Percentiles rank a stretch among this genome's conserved stretches.
Evolutionary conservation across 1,284 basidiomycete genomes (phyloP).

Genomic region (Puccinia triticina): DNA sequence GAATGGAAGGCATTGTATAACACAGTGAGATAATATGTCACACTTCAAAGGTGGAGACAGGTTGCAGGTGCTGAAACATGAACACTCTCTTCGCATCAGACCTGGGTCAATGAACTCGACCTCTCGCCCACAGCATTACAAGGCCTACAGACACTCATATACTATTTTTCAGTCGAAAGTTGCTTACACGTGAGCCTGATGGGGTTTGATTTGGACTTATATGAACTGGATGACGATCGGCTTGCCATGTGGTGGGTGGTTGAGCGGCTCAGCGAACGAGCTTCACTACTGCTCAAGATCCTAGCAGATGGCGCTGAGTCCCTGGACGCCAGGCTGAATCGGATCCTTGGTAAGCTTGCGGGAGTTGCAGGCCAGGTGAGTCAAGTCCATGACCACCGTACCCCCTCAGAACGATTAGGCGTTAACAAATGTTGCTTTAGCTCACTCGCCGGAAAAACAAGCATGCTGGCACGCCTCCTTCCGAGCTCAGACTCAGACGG

Average conservation of each 20-base stretch:
- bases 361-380: constrained; percentile 28
- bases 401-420: not conserved
- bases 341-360: constrained; percentile 35
- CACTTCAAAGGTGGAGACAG: not conserved
- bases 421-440: constrained; percentile 1
- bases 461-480: not conserved
- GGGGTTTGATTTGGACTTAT: constrained; percentile 47
- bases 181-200: constrained; percentile 26
- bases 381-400: not conserved
- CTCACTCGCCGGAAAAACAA: not conserved
- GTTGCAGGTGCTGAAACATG: not conserved
- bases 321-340: not conserved
- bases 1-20: constrained; percentile 46
- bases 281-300: not conserved
- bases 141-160: constrained; percentile 29
- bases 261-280: constrained; percentile 25
- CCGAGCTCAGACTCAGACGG: not conserved
- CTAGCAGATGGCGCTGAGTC: constrained; percentile 11
- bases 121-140: constrained; percentile 16
- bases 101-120: constrained; percentile 25
- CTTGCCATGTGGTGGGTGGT: constrained; percentile 49
- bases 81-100: constrained; percentile 3
- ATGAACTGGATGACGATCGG: constrained; percentile 28
- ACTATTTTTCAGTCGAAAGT: constrained; percentile 34
- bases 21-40: constrained; percentile 9